These are phyloP conservation scores for Flueggea neowawraea DNA, from an alignment of 441 rosid species.

Conservation along the genomic window DNA sequence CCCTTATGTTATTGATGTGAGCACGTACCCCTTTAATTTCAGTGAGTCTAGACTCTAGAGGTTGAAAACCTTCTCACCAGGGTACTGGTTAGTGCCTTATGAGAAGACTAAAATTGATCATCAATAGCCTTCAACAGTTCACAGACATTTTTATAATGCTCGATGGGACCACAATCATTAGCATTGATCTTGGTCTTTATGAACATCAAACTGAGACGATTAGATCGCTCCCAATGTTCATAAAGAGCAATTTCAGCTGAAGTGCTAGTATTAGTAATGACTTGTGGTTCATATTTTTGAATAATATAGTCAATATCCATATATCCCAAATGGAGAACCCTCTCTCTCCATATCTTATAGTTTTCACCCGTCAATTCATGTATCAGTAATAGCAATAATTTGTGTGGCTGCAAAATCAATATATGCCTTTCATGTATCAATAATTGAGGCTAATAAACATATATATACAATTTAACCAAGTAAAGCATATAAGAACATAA, in stretches of 20 bases:
- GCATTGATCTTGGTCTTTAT: too few relatives aligned
- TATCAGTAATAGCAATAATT: neutral
- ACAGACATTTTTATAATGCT: neutral
- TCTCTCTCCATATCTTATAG: constrained; percentile 14
- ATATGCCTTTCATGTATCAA: too few relatives aligned
- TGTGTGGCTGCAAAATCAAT: neutral
- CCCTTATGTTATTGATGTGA: neutral
- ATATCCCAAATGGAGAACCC: too few relatives aligned
- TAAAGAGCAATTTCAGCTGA: too few relatives aligned
- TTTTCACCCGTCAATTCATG: neutral
- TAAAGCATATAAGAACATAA: too few relatives aligned
- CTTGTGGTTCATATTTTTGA: too few relatives aligned
- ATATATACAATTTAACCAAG: neutral
- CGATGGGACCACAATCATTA: too few relatives aligned
- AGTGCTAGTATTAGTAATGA: too few relatives aligned
- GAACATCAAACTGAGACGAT: too few relatives aligned
- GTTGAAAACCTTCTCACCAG: neutral
- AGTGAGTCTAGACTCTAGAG: neutral
- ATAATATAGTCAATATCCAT: too few relatives aligned
- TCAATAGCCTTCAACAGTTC: neutral
- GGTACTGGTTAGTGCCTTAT: neutral
- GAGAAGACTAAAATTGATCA: neutral
- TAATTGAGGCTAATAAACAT: neutral
- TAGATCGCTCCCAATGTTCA: too few relatives aligned
- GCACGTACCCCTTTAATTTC: neutral